Conservation (phyloP, 176 grass and related monocot species). For the Carex cristatella region DNA sequence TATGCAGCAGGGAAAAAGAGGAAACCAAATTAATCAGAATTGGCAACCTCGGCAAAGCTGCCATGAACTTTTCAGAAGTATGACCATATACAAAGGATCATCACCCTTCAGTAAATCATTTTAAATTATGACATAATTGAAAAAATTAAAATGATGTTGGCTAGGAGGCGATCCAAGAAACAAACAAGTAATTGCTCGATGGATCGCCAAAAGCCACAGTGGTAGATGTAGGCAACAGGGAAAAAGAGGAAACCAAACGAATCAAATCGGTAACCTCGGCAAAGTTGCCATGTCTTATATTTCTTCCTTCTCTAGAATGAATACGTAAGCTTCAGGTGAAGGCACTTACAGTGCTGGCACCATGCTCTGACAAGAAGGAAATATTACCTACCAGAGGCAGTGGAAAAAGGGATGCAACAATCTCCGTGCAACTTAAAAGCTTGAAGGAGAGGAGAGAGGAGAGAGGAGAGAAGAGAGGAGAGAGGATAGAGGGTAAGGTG, state of each 20-base stretch:
- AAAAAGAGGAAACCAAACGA: slow-evolving; percentile 28
- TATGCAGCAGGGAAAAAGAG: slow-evolving; percentile 26
- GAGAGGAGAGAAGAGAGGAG: too few relatives aligned
- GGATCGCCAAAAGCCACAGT: background rate
- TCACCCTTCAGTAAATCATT: background rate
- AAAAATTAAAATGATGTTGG: background rate
- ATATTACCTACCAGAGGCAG: too few relatives aligned
- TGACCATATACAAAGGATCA: background rate
- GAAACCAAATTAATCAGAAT: slow-evolving; percentile 6
- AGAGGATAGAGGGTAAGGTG: background rate
- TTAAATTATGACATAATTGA: background rate
- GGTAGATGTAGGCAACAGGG: slow-evolving; percentile 20
- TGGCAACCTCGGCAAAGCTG: slow-evolving; percentile 21
- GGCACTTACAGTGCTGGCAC: background rate
- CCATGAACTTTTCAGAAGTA: background rate
- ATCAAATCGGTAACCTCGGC: slow-evolving; percentile 12
- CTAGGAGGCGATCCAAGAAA: slow-evolving; percentile 4
- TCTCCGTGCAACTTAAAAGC: too few relatives aligned
- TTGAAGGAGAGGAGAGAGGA: too few relatives aligned
- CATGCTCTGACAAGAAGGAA: too few relatives aligned
- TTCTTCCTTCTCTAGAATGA: background rate
- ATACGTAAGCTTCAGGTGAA: background rate
- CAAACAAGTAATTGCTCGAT: background rate
- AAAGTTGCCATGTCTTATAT: slow-evolving; percentile 11
- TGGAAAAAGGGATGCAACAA: too few relatives aligned